Evolutionary conservation across 139 green algal genomes (phyloP), one percentile per base, ranked within the genome.

Genomic region (Dunaliella primolecta): DNA sequence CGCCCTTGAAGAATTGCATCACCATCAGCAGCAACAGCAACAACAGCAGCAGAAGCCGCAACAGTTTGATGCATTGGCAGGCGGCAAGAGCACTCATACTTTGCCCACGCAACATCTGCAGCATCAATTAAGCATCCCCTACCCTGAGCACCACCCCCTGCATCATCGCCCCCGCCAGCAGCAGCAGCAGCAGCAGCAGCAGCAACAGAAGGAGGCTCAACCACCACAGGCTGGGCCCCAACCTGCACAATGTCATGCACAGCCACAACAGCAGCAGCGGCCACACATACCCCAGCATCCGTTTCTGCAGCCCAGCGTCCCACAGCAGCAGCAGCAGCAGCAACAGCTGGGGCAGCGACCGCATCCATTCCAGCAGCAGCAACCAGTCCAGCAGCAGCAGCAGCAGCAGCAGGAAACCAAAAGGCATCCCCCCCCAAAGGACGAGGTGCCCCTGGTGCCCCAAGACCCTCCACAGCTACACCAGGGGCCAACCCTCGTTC

Each of bases 241-340:
- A n/a, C n/a, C n/a, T n/a, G n/a, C n/a, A n/a, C n/a, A n/a, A n/a
- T n/a, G n/a, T 23, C 15, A 32, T 1, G 25, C 29, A 31, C 33
- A 75, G 46, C 74, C 74, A 32, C 71, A n/a, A 27, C 81, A 79
- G 34, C 81, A 71, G 57, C 27, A 64, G 81, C 57, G 37, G 32
- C 70, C 31, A 15, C 70, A 32, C 0, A 23, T 2, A 1, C 80
- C 36, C 3, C 72, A 57, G 72, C 36, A 81, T 0, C 38, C 29
- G 32, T 36, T 56, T 34, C 36, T 55, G 74, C 72, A 81, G 82
- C 81, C 21, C 36, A 27, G 23, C 2, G 31, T 35, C 24, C 35
- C n/a, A 35, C 35, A 72, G 35, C 78, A 70, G 11, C 78, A 2
- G 35, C 23, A 31, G n/a, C 75, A 81, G 75, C 30, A 81, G 75